A percentile compares a stretch with the other conserved stretches of the same genome.
phyloP scores from a whole-genome alignment of 495 filamentous ascomycete species.

The Aspergillus carlsbadensis region DNA sequence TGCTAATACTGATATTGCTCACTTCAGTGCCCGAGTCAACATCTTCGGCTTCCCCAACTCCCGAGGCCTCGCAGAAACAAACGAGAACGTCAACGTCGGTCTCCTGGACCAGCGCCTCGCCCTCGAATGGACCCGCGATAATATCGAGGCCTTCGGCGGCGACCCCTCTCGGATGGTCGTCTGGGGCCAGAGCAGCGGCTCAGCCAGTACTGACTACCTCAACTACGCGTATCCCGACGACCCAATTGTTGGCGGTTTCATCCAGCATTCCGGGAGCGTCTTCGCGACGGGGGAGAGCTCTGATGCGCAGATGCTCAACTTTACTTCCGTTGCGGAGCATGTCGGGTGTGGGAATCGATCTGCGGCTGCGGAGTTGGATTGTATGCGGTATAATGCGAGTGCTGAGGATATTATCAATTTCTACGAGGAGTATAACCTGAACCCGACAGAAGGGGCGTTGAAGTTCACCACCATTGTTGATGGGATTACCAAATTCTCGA shows the following conservation, averaged over 20 bases:
- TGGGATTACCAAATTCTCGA: slow-evolving; percentile 14
- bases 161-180: slow-evolving; percentile 36
- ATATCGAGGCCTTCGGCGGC: slow-evolving; percentile 38
- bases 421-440: slow-evolving; percentile 8
- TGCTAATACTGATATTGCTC: background rate
- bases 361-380: slow-evolving; percentile 11
- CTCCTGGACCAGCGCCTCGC: slow-evolving; percentile 30
- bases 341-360: slow-evolving; percentile 14
- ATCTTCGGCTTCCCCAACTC: slow-evolving; percentile 39
- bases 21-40: slow-evolving; percentile 30
- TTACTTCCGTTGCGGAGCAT: slow-evolving; percentile 17
- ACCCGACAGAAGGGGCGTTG: slow-evolving; percentile 6
- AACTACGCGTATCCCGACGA: slow-evolving; percentile 23
- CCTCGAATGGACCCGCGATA: slow-evolving; percentile 35
- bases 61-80: slow-evolving; percentile 16
- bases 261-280: slow-evolving; percentile 17
- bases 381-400: slow-evolving; percentile 10
- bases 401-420: slow-evolving; percentile 10
- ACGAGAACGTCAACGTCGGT: slow-evolving; percentile 20
- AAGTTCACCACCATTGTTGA: slow-evolving; percentile 20
- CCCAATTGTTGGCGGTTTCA: slow-evolving; percentile 13
- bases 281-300: background rate
- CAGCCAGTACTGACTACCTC: slow-evolving; percentile 25
- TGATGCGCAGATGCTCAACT: slow-evolving; percentile 15
- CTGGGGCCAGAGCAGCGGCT: slow-evolving; percentile 35